These are phyloP conservation scores for Fusarium xylarioides DNA, from an alignment of 2,329 filamentous ascomycete species.

Conservation along the genomic window DNA sequence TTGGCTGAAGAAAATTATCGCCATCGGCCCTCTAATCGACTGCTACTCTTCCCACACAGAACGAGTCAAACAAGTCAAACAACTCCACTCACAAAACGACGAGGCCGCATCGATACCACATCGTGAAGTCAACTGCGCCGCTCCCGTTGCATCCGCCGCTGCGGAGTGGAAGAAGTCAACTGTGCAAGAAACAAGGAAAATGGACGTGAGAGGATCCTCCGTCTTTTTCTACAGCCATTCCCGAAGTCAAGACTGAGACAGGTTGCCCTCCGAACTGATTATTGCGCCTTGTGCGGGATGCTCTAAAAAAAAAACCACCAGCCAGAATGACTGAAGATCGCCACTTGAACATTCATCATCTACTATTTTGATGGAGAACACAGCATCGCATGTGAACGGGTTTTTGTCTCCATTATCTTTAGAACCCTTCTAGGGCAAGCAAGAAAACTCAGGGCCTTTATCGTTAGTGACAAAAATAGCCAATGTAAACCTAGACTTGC, in stretches of 20 bases:
- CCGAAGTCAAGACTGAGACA: slow-evolving; percentile 39
- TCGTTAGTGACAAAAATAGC: not conserved
- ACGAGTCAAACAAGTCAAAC: not conserved
- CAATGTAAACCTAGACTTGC: not conserved
- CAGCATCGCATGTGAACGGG: slow-evolving; percentile 19
- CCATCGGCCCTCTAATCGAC: not conserved
- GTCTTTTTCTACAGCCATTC: slow-evolving; percentile 32
- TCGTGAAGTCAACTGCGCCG: slow-evolving; percentile 26
- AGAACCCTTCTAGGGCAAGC: not conserved
- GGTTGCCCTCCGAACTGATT: slow-evolving; percentile 35
- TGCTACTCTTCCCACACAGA: not conserved
- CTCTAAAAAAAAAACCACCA: not conserved
- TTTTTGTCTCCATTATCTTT: slow-evolving; percentile 3
- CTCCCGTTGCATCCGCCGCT: slow-evolving; percentile 28
- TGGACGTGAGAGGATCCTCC: not conserved
- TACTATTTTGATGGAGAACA: slow-evolving; percentile 10
- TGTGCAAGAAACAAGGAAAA: slow-evolving; percentile 28
- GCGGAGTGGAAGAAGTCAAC: slow-evolving; percentile 2
- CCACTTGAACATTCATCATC: slow-evolving; percentile 26
- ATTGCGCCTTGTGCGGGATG: slow-evolving; percentile 34
- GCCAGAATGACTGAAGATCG: slow-evolving; percentile 17
- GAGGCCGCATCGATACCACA: slow-evolving; percentile 24
- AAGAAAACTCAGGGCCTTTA: not conserved
- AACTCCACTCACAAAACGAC: slow-evolving; percentile 20
- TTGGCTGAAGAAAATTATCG: slow-evolving; percentile 1